Evolutionary conservation across 768 basidiomycete genomes (phyloP).

Genomic region (Leccinum olivaceopallidum): DNA sequence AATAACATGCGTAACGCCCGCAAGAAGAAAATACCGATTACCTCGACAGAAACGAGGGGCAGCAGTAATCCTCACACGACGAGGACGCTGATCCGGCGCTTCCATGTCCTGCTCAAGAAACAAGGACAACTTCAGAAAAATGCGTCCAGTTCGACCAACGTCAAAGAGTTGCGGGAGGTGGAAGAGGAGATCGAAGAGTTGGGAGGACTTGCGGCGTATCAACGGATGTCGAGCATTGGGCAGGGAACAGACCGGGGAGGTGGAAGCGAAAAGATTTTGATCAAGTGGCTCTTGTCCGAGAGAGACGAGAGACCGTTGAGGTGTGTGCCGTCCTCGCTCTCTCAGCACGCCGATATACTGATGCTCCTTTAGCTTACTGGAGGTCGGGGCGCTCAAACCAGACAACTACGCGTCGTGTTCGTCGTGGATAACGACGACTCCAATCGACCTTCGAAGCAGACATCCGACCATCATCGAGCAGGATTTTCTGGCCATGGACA

Average conservation of each 20-base stretch:
- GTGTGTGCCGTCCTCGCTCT: slow-evolving; percentile 29
- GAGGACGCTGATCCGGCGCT: slow-evolving; percentile 73
- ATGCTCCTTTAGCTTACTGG: slow-evolving; percentile 59
- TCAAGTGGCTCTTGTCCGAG: slow-evolving; percentile 60
- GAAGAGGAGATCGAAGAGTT: slow-evolving; percentile 61
- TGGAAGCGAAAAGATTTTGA: slow-evolving; percentile 79
- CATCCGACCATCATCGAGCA: slow-evolving; percentile 84
- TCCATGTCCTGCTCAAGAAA: slow-evolving; percentile 77
- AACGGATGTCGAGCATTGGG: slow-evolving; percentile 79
- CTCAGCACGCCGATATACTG: not conserved
- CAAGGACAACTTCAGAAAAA: slow-evolving; percentile 52
- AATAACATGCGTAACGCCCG: slow-evolving; percentile 22
- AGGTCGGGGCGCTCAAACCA: slow-evolving; percentile 85
- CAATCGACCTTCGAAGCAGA: slow-evolving; percentile 83
- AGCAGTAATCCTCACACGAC: slow-evolving; percentile 62
- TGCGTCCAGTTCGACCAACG: slow-evolving; percentile 15
- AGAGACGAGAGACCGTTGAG: slow-evolving; percentile 29
- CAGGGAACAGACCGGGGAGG: slow-evolving; percentile 84
- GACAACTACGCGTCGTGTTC: slow-evolving; percentile 72
- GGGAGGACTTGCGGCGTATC: slow-evolving; percentile 83
- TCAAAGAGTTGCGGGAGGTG: slow-evolving; percentile 47
- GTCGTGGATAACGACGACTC: slow-evolving; percentile 70
- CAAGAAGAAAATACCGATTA: slow-evolving; percentile 50
- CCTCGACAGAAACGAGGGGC: slow-evolving; percentile 22
- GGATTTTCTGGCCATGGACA: slow-evolving; percentile 74